Percentiles rank a stretch among this genome's conserved stretches.
These are phyloP conservation scores for Ascochyta pisi DNA, from an alignment of 2,329 filamentous ascomycete species.

Conservation along the genomic window DNA sequence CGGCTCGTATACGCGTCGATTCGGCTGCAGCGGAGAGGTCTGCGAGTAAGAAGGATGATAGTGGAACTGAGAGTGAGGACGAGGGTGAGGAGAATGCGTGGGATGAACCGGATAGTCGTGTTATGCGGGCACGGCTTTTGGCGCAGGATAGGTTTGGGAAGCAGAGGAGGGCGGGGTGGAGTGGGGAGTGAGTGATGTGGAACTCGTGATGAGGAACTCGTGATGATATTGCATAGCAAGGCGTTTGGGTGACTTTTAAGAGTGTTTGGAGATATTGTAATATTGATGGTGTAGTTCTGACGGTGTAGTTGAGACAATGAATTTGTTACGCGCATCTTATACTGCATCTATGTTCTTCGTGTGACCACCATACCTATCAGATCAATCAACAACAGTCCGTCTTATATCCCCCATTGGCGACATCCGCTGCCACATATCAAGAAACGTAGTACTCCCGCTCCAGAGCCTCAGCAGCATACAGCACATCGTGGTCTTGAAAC, in stretches of 20 bases:
- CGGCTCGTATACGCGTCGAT: neutral
- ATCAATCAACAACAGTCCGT: too few relatives aligned
- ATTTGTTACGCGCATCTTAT: too few relatives aligned
- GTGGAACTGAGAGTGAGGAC: neutral
- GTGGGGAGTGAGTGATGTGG: neutral
- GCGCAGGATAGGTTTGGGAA: slow-evolving; percentile 2
- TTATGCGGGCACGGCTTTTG: neutral
- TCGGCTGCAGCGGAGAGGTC: neutral
- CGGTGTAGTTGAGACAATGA: too few relatives aligned
- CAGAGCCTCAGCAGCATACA: slow-evolving; percentile 27
- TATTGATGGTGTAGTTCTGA: too few relatives aligned
- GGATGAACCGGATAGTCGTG: neutral
- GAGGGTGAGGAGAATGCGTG: neutral
- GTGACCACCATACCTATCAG: too few relatives aligned
- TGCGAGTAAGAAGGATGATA: too few relatives aligned
- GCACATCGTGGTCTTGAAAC: slow-evolving; percentile 24
- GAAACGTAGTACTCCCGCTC: slow-evolving; percentile 33
- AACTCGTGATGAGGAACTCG: neutral
- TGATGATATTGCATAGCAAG: neutral
- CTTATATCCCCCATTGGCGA: too few relatives aligned
- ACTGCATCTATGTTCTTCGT: too few relatives aligned
- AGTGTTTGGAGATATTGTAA: too few relatives aligned
- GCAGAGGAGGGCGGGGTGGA: slow-evolving; percentile 8
- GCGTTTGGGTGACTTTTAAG: neutral
- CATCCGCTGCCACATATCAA: neutral